Percentiles rank a stretch among this genome's conserved stretches.
Evolutionary conservation across 805 yeast species (phyloP).

Genomic region (Kurtzmaniella fragi): DNA sequence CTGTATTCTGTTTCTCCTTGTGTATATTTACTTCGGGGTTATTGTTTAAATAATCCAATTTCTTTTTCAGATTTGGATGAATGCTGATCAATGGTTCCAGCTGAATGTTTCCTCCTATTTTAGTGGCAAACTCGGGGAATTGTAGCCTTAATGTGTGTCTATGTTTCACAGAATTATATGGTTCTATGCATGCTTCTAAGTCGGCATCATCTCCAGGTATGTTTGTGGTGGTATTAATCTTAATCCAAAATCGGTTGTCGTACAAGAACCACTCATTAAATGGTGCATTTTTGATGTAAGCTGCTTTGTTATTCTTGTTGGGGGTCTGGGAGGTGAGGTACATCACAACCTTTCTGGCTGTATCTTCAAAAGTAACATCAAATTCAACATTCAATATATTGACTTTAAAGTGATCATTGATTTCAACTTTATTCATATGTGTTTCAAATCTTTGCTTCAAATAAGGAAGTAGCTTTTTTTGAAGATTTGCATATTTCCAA

Average conservation of each 20-base stretch:
- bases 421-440: background rate
- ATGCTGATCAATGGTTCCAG: no score
- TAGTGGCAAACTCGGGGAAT: no score
- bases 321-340: background rate
- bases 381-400: background rate
- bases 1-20: no score
- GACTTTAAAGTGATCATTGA: background rate
- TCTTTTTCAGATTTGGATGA: no score
- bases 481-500: conserved; percentile 36
- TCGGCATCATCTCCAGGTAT: background rate
- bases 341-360: background rate
- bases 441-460: conserved; percentile 7
- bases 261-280: background rate
- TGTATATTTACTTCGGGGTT: no score
- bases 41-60: no score
- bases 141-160: no score
- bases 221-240: background rate
- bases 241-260: conserved; percentile 1
- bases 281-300: background rate
- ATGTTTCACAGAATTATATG: no score
- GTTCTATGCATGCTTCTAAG: background rate
- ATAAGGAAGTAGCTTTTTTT: conserved; percentile 25
- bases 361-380: background rate
- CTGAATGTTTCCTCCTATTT: no score
- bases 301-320: background rate